phyloP scores from a whole-genome alignment of 2,329 filamentous ascomycete genomes.

The Xylariales sp. region DNA sequence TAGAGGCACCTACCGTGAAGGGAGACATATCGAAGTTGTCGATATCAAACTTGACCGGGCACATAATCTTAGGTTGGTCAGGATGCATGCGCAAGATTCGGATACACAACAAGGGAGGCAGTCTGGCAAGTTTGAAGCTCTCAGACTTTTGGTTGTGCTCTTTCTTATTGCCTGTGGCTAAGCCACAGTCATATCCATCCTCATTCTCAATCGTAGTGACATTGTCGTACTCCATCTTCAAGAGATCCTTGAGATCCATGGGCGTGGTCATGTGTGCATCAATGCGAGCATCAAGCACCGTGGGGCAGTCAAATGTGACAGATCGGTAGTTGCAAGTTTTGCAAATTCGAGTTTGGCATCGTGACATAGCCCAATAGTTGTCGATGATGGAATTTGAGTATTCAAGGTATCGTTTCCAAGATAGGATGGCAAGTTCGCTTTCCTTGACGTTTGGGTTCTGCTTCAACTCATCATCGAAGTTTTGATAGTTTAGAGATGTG shows the following conservation, averaged over 20 bases:
- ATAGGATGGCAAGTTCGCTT: slow-evolving; percentile 35
- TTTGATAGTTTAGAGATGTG: slow-evolving; percentile 7
- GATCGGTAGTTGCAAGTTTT: too few species aligned
- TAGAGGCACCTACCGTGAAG: slow-evolving; percentile 19
- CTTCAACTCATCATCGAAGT: slow-evolving; percentile 16
- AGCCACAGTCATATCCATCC: slow-evolving; percentile 2
- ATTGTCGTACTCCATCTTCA: too few species aligned
- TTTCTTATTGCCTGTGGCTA: slow-evolving; percentile 2
- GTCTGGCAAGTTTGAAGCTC: slow-evolving; percentile 52
- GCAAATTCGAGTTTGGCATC: too few species aligned
- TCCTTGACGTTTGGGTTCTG: too few species aligned
- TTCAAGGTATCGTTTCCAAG: slow-evolving; percentile 3
- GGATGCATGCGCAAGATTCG: slow-evolving; percentile 41
- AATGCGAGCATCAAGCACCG: too few species aligned
- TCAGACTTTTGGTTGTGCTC: slow-evolving; percentile 3
- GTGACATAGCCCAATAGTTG: too few species aligned
- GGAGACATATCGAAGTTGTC: slow-evolving; percentile 56
- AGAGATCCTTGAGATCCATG: slow-evolving; percentile 1
- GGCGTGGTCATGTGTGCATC: too few species aligned
- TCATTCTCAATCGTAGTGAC: slow-evolving; percentile 2
- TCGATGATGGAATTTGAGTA: too few species aligned
- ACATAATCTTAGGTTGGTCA: slow-evolving; percentile 59
- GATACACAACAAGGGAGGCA: slow-evolving; percentile 75
- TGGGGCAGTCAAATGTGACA: too few species aligned
- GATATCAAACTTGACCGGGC: slow-evolving; percentile 72